Evolutionary conservation across 2,329 filamentous ascomycete species (phyloP).

Genomic region (Podosphaera fusca): DNA sequence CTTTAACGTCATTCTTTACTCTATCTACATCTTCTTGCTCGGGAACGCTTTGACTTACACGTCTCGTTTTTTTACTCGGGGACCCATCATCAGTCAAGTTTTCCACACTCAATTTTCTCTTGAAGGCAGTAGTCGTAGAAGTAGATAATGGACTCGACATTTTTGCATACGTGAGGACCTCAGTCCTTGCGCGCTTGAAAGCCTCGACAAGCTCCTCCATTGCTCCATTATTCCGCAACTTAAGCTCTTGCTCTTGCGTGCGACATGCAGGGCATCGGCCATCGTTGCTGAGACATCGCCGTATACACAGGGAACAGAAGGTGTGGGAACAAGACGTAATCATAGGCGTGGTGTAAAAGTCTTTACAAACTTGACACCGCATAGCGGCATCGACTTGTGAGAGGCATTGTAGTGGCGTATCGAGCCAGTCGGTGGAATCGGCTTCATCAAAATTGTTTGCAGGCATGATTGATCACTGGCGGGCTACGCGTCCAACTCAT

Average conservation of each 20-base stretch:
- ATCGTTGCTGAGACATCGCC: constrained; percentile 58
- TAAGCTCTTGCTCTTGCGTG: constrained; percentile 56
- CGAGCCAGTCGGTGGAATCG: constrained; percentile 70
- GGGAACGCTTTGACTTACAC: constrained; percentile 18
- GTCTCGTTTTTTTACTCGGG: constrained; percentile 27
- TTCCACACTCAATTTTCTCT: constrained; percentile 9
- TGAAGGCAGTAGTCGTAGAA: background rate
- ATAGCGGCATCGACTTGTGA: constrained; percentile 59
- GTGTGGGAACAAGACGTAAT: constrained; percentile 88
- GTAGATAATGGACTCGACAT: constrained; percentile 13
- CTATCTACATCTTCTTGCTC: constrained; percentile 13
- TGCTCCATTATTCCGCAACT: constrained; percentile 62
- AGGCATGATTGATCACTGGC: background rate
- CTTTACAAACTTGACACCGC: constrained; percentile 93
- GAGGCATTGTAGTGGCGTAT: constrained; percentile 42
- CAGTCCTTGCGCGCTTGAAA: constrained; percentile 42
- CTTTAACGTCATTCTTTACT: constrained; percentile 10
- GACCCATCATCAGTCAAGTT: constrained; percentile 14
- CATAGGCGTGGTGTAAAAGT: constrained; percentile 87
- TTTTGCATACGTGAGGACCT: constrained; percentile 40
- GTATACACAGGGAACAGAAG: constrained; percentile 90
- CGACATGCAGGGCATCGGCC: constrained; percentile 78
- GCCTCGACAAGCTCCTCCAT: constrained; percentile 66
- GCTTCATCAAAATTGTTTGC: constrained; percentile 24
- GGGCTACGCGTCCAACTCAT: background rate